Conservation (phyloP, 2,329 filamentous ascomycete genomes). For the Dendrostoma leiphaemia region DNA sequence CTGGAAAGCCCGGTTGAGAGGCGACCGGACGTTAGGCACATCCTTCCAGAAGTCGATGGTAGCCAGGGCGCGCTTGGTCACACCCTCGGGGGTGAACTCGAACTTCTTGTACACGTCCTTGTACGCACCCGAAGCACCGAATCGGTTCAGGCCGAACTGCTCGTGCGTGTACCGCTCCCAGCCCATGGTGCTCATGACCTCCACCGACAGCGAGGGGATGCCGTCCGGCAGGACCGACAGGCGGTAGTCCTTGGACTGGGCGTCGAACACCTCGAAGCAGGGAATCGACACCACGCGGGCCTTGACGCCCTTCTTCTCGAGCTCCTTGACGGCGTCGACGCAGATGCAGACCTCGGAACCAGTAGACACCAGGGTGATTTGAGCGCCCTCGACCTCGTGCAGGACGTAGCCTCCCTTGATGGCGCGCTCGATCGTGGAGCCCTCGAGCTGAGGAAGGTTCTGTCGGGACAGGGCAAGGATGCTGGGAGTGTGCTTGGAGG, state of each 20-base stretch:
- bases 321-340: slow-evolving; percentile 87
- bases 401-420: slow-evolving; percentile 95
- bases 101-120: slow-evolving; percentile 99
- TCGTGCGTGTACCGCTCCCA: slow-evolving; percentile 99
- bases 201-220: slow-evolving; percentile 88
- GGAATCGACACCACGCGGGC: slow-evolving; percentile 93
- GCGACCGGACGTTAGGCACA: slow-evolving; percentile 83
- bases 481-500: slow-evolving; percentile 83
- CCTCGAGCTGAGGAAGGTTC: slow-evolving; percentile 97
- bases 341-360: slow-evolving; percentile 95
- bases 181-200: slow-evolving; percentile 95
- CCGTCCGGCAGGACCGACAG: slow-evolving; percentile 91
- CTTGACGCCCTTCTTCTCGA: slow-evolving; percentile 84
- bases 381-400: slow-evolving; percentile 78
- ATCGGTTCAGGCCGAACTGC: slow-evolving; percentile 99
- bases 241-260: slow-evolving; percentile 91
- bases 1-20: slow-evolving; percentile 95
- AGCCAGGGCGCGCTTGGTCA: slow-evolving; percentile 88
- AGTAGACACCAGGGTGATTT: slow-evolving; percentile 88
- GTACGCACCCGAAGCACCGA: slow-evolving; percentile 95
- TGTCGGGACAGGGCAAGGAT: slow-evolving; percentile 95
- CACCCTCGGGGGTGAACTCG: slow-evolving; percentile 96
- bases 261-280: slow-evolving; percentile 95
- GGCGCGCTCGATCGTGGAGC: slow-evolving; percentile 82
- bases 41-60: slow-evolving; percentile 99